Evolutionary conservation across 495 filamentous ascomycete species (phyloP).

Genomic region (Platismatia glauca): DNA sequence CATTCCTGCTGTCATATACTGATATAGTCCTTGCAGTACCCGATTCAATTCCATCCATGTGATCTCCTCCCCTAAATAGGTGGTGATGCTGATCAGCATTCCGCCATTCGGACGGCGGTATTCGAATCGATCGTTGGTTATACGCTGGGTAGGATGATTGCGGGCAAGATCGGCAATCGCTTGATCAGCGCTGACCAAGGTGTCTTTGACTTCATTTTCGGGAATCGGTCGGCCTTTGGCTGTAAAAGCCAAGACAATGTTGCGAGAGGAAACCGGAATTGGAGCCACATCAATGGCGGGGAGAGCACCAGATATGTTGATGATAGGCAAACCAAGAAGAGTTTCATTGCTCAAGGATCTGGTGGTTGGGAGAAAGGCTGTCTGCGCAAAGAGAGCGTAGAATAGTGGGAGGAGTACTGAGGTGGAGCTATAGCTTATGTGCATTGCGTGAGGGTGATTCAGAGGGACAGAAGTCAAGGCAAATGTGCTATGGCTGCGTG

Average conservation of each 20-base stretch:
- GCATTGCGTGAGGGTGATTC: not conserved
- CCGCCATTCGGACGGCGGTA: not conserved
- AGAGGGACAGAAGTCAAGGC: not conserved
- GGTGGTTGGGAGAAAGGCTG: slow-evolving; percentile 2
- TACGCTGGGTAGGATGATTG: not conserved
- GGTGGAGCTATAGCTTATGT: not conserved
- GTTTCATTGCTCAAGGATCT: not conserved
- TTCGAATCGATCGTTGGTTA: slow-evolving; percentile 7
- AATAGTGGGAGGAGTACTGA: not conserved
- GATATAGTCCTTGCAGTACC: not conserved
- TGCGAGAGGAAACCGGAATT: not conserved
- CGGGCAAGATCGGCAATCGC: not conserved
- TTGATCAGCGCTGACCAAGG: not conserved
- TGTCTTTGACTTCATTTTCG: not conserved
- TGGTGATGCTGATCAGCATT: not conserved
- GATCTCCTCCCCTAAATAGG: not conserved
- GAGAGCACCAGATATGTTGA: not conserved
- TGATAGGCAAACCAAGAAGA: not conserved
- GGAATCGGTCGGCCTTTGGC: not conserved
- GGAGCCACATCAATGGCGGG: not conserved
- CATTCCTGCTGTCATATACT: not conserved
- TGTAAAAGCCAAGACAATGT: not conserved
- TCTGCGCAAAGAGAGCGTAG: not conserved
- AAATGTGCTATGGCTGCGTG: not conserved
- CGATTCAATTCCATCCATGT: not conserved